Conservation (phyloP, 768 basidiomycete species). For the Boletus edulis region DNA sequence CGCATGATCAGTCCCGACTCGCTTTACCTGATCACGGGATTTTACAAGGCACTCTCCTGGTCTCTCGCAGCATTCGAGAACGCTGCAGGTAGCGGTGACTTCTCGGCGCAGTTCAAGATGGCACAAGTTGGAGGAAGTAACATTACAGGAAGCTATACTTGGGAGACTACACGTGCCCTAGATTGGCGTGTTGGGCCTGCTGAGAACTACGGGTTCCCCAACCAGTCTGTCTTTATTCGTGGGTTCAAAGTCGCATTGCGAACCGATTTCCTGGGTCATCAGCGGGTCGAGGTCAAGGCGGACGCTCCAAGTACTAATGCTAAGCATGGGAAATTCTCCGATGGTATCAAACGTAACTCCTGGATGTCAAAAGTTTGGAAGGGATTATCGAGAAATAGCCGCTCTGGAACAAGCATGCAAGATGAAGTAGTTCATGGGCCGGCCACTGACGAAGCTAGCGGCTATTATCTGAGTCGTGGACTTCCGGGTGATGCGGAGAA, state of each 20-base stretch:
- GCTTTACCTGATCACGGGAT: slow-evolving; percentile 24
- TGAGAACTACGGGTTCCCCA: not conserved
- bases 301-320: not conserved
- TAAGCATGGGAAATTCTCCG: too few species aligned
- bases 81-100: not conserved
- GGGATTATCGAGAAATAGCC: too few species aligned
- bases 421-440: not conserved
- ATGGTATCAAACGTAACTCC: too few species aligned
- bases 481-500: not conserved
- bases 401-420: too few species aligned
- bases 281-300: not conserved
- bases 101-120: slow-evolving; percentile 6
- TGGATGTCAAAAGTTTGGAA: too few species aligned
- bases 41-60: slow-evolving; percentile 20
- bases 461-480: not conserved
- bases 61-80: slow-evolving; percentile 21
- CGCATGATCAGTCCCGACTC: slow-evolving; percentile 15
- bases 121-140: not conserved
- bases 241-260: slow-evolving; percentile 25
- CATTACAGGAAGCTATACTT: slow-evolving; percentile 2
- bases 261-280: not conserved
- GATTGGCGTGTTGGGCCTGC: slow-evolving; percentile 13
- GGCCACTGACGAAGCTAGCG: not conserved
- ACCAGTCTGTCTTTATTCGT: slow-evolving; percentile 28
- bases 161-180: slow-evolving; percentile 7